These are phyloP conservation scores for Skeletonema marinoi DNA, from an alignment of 108 stramenopile species.

Conservation along the genomic window DNA sequence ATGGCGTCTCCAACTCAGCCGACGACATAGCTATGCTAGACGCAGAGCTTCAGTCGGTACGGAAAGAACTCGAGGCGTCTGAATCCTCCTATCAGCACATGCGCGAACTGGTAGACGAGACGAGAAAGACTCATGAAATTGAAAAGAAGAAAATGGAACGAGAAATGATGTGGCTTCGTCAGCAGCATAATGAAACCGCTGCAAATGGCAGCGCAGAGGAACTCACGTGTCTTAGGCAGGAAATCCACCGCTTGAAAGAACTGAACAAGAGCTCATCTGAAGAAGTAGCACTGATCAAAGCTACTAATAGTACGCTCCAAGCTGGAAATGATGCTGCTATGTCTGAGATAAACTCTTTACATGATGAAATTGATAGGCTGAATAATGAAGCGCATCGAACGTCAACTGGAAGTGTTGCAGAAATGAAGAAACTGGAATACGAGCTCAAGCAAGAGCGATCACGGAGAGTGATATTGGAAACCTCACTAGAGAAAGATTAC, in stretches of 20 bases:
- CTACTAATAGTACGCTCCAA: constrained; percentile 17
- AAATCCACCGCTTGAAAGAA: constrained; percentile 1
- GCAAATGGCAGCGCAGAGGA: neutral
- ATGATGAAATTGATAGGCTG: neutral
- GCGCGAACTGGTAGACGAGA: constrained; percentile 30
- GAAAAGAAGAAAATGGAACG: constrained; percentile 11
- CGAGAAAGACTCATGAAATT: constrained; percentile 32
- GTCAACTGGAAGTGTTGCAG: neutral
- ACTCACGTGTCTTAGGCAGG: neutral
- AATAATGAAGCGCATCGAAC: neutral
- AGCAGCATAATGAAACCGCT: neutral
- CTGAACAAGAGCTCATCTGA: constrained; percentile 10
- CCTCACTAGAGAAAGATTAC: constrained; percentile 35
- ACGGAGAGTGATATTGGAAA: constrained; percentile 35
- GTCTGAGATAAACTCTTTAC: neutral
- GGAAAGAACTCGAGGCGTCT: constrained; percentile 23
- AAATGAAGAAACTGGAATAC: constrained; percentile 39
- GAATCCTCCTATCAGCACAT: constrained; percentile 37
- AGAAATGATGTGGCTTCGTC: constrained; percentile 6
- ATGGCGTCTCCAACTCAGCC: constrained; percentile 4
- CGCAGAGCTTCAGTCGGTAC: constrained; percentile 25
- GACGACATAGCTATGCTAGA: neutral
- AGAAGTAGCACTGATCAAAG: constrained; percentile 14
- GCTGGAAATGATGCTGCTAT: constrained; percentile 18
- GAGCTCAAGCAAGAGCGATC: constrained; percentile 37